Evolutionary conservation across 805 yeast species (phyloP).

Genomic region (Candida caryicola): DNA sequence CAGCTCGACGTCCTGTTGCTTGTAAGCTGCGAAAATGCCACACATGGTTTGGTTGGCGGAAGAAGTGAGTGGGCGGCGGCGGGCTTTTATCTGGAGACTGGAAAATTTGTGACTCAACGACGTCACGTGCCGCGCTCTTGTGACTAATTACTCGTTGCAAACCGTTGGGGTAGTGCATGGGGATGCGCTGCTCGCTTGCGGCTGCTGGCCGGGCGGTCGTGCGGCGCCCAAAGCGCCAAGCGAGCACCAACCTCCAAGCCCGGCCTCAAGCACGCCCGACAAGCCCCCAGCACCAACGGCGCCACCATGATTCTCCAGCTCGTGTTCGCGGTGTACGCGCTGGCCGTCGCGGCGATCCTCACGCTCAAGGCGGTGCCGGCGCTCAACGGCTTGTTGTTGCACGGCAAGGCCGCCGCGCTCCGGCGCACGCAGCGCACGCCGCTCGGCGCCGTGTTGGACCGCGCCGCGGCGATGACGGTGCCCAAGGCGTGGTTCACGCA

Average conservation of each 20-base stretch:
- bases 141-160: too few relatives aligned
- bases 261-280: too few relatives aligned
- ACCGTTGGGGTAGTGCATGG: too few relatives aligned
- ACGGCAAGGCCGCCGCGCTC: conserved; percentile 20
- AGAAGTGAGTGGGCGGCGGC: not conserved
- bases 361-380: conserved; percentile 14
- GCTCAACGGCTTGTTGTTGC: conserved; percentile 18
- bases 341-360: conserved; percentile 10
- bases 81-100: not conserved
- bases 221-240: too few relatives aligned
- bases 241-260: too few relatives aligned
- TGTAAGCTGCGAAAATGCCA: conserved; percentile 94
- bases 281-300: too few relatives aligned
- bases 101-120: conserved; percentile 6
- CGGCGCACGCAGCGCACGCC: not conserved
- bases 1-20: conserved; percentile 71
- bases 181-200: too few relatives aligned
- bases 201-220: too few relatives aligned
- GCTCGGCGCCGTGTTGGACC: conserved; percentile 2
- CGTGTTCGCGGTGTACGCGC: not conserved
- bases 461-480: conserved; percentile 36
- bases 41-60: conserved; percentile 59
- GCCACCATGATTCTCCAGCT: too few relatives aligned
- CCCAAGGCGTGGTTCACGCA: conserved; percentile 65
- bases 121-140: too few relatives aligned